Conservation (phyloP, 2,329 filamentous ascomycete species). For the Massarina eburnea region DNA sequence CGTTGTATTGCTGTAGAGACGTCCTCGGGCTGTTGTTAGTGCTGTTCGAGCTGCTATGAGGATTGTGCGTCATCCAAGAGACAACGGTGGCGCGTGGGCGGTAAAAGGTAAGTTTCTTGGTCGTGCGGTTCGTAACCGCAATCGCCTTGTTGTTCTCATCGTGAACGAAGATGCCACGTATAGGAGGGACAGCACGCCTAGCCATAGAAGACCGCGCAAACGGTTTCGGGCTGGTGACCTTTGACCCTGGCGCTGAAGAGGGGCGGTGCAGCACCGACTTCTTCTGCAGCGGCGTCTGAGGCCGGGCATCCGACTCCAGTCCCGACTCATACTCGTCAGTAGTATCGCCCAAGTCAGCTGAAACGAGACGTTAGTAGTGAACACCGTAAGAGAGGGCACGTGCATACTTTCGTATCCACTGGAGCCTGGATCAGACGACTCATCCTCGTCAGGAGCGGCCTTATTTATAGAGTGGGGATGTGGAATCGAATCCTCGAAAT, state of each 20-base stretch:
- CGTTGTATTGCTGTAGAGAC: constrained; percentile 38
- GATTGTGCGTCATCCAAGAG: constrained; percentile 30
- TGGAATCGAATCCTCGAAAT: constrained; percentile 47
- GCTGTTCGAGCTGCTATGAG: constrained; percentile 43
- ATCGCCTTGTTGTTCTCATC: constrained; percentile 42
- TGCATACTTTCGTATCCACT: constrained; percentile 63
- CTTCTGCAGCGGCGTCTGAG: constrained; percentile 46
- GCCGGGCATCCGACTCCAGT: constrained; percentile 49
- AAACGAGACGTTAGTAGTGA: constrained; percentile 48
- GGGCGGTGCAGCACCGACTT: constrained; percentile 53
- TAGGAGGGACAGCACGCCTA: constrained; percentile 32
- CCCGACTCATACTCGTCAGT: constrained; percentile 58
- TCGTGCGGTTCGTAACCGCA: constrained; percentile 44
- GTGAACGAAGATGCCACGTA: constrained; percentile 41
- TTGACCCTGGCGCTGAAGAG: constrained; percentile 47
- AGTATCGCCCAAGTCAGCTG: constrained; percentile 62
- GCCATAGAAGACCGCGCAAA: constrained; percentile 38
- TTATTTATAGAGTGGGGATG: constrained; percentile 2
- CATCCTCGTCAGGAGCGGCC: constrained; percentile 30
- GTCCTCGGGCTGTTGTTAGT: constrained; percentile 44
- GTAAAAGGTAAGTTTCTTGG: constrained; percentile 47
- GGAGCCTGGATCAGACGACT: constrained; percentile 50
- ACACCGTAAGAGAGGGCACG: constrained; percentile 19
- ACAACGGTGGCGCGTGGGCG: constrained; percentile 35
- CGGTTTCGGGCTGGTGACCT: constrained; percentile 39